Evolutionary conservation across 78 protist genomes (phyloP), one percentile per base, ranked within the genome.

Genomic region (Reticulomyxa filosa): DNA sequence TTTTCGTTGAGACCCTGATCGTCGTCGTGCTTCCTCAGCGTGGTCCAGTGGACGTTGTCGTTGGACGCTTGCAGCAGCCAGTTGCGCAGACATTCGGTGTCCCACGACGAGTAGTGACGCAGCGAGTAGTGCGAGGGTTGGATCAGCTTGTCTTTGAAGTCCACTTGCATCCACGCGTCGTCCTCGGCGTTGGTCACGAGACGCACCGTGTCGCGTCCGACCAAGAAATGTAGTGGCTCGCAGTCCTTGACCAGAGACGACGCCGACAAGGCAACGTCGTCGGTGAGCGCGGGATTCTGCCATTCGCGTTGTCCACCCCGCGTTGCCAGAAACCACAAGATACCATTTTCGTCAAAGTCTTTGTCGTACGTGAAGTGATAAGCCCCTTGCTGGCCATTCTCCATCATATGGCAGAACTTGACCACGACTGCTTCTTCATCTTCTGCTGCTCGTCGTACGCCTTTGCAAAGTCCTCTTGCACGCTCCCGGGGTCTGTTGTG

Each of bases 61-160:
- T 55, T 55, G 39, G 59, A 55, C 10, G 59, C 59, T 33, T 55
- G 32, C 39, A 55, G 11, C 59, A 32, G 26, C 59, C 59, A 55
- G 10, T 55, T 55, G 59, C 59, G 59, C 8, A 55, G 59, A 11
- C 59, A 55, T 11, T 55, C 59, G 10, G 26, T 29, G 30, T 55
- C 39, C 39, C 11, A 55, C 10, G 39, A 32, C 11, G 8, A 29
- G 59, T 55, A 55, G 59, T 55, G 59, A 32, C 59, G 59, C 39
- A 55, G 59, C 59, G 59, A 32, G 59, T 55, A 55, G 10, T 22
- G 11, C 39, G 59, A 17, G 59, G 59, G 59, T 29, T 32, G 39
- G 59, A 55, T 55, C 39, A 29, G 59, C 59, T 55, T 55, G 59
- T 55, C 30, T 33, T 55, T 55, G 10, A 55, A 55, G 11, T 55